Percentiles rank a stretch among this genome's conserved stretches.
Conservation (phyloP, 768 basidiomycete genomes). For the Crucibulum laeve region DNA sequence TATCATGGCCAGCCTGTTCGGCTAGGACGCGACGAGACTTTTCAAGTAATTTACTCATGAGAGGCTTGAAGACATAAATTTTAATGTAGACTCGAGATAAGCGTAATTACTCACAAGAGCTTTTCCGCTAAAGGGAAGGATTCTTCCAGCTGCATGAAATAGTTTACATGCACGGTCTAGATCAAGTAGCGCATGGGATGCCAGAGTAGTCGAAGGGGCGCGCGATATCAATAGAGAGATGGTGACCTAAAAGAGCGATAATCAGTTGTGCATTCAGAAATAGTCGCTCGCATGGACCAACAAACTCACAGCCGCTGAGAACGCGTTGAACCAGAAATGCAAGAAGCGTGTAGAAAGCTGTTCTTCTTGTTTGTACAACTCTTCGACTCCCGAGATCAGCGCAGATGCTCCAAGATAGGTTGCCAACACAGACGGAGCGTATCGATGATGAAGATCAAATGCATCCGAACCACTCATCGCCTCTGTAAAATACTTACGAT, state of each 20-base stretch:
- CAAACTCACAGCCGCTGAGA: conserved; percentile 62
- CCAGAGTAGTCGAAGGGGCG: conserved; percentile 53
- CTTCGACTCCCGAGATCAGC: conserved; percentile 53
- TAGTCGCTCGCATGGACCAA: background rate
- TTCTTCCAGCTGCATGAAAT: conserved; percentile 51
- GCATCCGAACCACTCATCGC: conserved; percentile 51
- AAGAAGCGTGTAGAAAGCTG: conserved; percentile 62
- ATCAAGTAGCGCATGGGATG: conserved; percentile 55
- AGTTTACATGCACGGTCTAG: conserved; percentile 55
- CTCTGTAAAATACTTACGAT: conserved; percentile 63
- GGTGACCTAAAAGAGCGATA: conserved; percentile 40
- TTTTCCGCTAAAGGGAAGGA: conserved; percentile 58
- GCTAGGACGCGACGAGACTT: conserved; percentile 42
- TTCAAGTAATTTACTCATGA: conserved; percentile 51
- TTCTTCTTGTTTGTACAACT: conserved; percentile 52
- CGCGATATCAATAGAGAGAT: conserved; percentile 62
- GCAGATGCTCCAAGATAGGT: conserved; percentile 58
- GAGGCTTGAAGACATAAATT: conserved; percentile 30
- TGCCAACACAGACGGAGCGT: conserved; percentile 68
- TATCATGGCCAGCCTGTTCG: background rate
- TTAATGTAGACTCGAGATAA: background rate
- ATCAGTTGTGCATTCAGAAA: background rate
- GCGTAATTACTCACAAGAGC: conserved; percentile 42
- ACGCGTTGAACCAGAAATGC: conserved; percentile 73
- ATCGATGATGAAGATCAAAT: conserved; percentile 56